These are phyloP conservation scores for Hamigera avellanea DNA, from an alignment of 495 filamentous ascomycete species.

Conservation along the genomic window DNA sequence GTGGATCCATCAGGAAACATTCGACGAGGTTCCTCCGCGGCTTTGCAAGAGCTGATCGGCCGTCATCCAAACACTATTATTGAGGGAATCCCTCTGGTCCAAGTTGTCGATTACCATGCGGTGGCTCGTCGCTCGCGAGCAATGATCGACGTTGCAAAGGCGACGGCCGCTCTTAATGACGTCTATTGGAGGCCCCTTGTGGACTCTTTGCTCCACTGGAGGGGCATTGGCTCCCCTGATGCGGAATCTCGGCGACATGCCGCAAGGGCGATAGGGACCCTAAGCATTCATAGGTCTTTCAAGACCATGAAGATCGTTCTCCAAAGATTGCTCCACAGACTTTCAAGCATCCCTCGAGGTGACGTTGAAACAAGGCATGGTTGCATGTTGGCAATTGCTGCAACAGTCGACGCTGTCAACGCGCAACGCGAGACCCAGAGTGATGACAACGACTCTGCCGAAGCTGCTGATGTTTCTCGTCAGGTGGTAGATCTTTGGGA, in stretches of 20 bases:
- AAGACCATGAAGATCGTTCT: conserved; percentile 21
- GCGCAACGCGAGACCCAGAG: conserved; percentile 3
- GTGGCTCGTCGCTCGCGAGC: conserved; percentile 79
- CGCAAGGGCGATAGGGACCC: conserved; percentile 51
- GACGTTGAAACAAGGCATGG: conserved; percentile 61
- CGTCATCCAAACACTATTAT: conserved; percentile 76
- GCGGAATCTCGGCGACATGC: conserved; percentile 58
- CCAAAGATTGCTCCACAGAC: conserved; percentile 27
- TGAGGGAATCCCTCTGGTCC: conserved; percentile 73
- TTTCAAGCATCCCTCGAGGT: conserved; percentile 38
- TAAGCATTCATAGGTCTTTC: conserved; percentile 31
- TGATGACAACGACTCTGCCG: not conserved
- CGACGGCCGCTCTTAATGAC: conserved; percentile 48
- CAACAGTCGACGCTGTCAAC: conserved; percentile 24
- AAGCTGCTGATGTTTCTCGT: conserved; percentile 10
- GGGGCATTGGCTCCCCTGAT: conserved; percentile 72
- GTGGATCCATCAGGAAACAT: conserved; percentile 90
- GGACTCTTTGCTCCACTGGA: conserved; percentile 69
- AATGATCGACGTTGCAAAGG: conserved; percentile 59
- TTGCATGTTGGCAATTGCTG: conserved; percentile 48
- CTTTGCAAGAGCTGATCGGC: conserved; percentile 87
- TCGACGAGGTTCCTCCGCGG: conserved; percentile 80
- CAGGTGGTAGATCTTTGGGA: conserved; percentile 25
- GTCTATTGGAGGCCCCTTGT: conserved; percentile 62
- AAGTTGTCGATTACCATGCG: conserved; percentile 84